A percentile compares a stretch with the other conserved stretches of the same genome.
Conservation (phyloP, 1,284 basidiomycete genomes). For the Puccinia coronata region DNA sequence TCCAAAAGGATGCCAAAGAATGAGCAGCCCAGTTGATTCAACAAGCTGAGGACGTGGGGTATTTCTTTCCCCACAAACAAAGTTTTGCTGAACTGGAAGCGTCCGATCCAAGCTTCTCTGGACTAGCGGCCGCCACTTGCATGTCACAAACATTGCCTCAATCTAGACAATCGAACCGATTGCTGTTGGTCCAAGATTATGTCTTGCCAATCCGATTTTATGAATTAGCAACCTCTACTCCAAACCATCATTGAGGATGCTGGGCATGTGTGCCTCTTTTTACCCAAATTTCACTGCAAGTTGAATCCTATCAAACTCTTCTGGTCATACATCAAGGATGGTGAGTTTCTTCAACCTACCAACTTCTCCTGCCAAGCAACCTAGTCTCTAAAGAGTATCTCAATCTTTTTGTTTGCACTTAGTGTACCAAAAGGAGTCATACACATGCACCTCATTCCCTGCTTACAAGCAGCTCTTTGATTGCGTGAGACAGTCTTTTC, state of each 20-base stretch:
- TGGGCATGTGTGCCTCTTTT: no score
- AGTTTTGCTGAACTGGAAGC: not conserved
- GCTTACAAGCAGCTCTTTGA: constrained; percentile 31
- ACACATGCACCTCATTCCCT: not conserved
- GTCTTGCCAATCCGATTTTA: not conserved
- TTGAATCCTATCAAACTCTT: no score
- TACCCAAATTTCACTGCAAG: no score
- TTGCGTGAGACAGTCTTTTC: not conserved
- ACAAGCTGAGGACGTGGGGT: not conserved
- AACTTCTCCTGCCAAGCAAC: not conserved
- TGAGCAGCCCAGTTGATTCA: not conserved
- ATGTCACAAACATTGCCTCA: not conserved
- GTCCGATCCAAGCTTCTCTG: no score
- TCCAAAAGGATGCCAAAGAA: not conserved
- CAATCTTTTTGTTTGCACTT: not conserved
- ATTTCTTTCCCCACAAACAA: not conserved
- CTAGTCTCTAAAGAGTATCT: not conserved
- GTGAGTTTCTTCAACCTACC: not conserved
- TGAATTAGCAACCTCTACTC: not conserved
- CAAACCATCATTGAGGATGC: not conserved
- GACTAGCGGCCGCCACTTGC: no score
- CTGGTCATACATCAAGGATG: no score
- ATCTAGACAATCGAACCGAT: not conserved
- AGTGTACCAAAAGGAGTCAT: not conserved
- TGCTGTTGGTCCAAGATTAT: not conserved